Percentiles rank a stretch among this genome's conserved stretches.
Evolutionary conservation across 116 monocot species (phyloP).

Genomic region (Thalassia testudinum): DNA sequence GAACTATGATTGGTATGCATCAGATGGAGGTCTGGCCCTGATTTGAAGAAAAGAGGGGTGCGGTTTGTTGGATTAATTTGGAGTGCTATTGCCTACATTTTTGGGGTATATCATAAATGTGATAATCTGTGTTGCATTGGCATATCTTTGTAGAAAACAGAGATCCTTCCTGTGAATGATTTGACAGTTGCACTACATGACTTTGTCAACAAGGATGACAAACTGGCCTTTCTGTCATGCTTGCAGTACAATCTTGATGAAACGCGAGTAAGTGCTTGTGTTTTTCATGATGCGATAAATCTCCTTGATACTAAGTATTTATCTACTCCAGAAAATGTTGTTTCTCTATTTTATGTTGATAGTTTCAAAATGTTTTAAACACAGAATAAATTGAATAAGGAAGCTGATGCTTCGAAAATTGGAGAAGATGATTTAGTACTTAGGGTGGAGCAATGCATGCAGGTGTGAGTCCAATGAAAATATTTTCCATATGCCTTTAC

Average conservation of each 20-base stretch:
- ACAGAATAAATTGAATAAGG: conserved; percentile 73
- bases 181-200: conserved; percentile 96
- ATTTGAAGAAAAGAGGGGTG: not conserved
- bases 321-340: too few relatives aligned
- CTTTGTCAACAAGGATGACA: conserved; percentile 97
- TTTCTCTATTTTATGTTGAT: not conserved
- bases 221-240: conserved; percentile 85
- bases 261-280: conserved; percentile 43
- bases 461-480: conserved; percentile 26
- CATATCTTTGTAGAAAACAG: conserved; percentile 81
- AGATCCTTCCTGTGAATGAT: conserved; percentile 98
- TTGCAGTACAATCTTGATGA: conserved; percentile 90
- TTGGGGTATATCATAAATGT: not conserved
- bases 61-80: not conserved
- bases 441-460: conserved; percentile 82
- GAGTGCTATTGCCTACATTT: not conserved
- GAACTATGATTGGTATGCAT: too few relatives aligned
- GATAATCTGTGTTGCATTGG: not conserved
- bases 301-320: too few relatives aligned
- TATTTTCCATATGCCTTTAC: too few relatives aligned
- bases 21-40: too few relatives aligned
- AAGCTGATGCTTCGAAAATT: conserved; percentile 51
- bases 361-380: not conserved
- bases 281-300: too few relatives aligned
- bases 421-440: conserved; percentile 72